These are phyloP conservation scores for Zygosaccharomyces kombuchaensis DNA, from an alignment of 805 yeast species.

Conservation along the genomic window DNA sequence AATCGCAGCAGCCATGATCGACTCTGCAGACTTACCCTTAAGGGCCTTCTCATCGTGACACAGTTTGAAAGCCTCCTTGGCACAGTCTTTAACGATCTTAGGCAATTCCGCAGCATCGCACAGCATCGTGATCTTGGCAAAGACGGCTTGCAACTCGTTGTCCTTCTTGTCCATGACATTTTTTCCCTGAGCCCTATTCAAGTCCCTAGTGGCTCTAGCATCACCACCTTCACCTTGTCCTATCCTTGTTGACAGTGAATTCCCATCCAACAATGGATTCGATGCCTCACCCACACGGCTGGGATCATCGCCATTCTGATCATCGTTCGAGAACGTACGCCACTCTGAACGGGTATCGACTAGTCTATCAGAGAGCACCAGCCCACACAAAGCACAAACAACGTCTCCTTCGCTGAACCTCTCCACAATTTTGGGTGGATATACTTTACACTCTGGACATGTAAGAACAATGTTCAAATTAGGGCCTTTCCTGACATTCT, in stretches of 20 bases:
- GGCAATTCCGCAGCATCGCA: slow-evolving; percentile 96
- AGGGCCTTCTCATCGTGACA: slow-evolving; percentile 83
- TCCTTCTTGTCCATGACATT: slow-evolving; percentile 84
- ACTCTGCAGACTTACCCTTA: slow-evolving; percentile 87
- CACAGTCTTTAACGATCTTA: slow-evolving; percentile 93
- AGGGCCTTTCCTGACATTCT: slow-evolving; percentile 49
- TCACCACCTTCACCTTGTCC: slow-evolving; percentile 86
- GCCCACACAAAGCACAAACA: slow-evolving; percentile 96
- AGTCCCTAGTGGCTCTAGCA: slow-evolving; percentile 79
- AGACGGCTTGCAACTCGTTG: slow-evolving; percentile 82
- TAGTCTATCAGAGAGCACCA: slow-evolving; percentile 84
- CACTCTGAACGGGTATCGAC: slow-evolving; percentile 97
- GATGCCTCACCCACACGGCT: slow-evolving; percentile 99
- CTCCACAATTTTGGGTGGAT: slow-evolving; percentile 93
- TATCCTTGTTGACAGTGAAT: slow-evolving; percentile 87
- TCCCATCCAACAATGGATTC: slow-evolving; percentile 86
- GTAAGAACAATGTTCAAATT: slow-evolving; percentile 83
- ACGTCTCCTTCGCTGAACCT: slow-evolving; percentile 96
- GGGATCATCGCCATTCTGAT: slow-evolving; percentile 97
- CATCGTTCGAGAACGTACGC: slow-evolving; percentile 98
- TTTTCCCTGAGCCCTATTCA: slow-evolving; percentile 84
- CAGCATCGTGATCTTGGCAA: slow-evolving; percentile 86
- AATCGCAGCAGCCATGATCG: slow-evolving; percentile 95
- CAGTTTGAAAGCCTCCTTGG: slow-evolving; percentile 90
- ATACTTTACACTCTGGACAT: slow-evolving; percentile 94